Evolutionary conservation across 495 filamentous ascomycete species (phyloP).

Genomic region (Xylona heveae): DNA sequence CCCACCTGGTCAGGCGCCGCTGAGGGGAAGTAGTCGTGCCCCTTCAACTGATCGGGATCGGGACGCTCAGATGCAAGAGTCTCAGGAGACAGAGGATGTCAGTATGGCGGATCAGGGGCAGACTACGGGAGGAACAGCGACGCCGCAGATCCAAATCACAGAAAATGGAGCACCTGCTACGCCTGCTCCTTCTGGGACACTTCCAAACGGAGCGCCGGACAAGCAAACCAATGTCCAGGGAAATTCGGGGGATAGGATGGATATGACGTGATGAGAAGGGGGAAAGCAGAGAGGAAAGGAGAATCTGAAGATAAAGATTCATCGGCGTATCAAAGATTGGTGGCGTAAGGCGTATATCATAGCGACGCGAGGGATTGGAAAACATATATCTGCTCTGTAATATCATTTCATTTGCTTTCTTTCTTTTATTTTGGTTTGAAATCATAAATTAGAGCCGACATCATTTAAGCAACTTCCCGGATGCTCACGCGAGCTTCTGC

Average conservation of each 20-base stretch:
- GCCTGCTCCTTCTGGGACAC: not conserved
- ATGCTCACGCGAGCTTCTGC: conserved; percentile 12
- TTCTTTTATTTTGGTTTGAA: no score
- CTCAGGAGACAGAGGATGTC: conserved; percentile 2
- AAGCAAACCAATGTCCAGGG: not conserved
- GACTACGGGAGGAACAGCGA: conserved; percentile 1
- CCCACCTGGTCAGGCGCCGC: no score
- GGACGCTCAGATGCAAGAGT: no score
- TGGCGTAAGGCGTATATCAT: no score
- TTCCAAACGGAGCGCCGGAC: not conserved
- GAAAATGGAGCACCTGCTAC: not conserved
- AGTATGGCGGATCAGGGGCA: conserved; percentile 5
- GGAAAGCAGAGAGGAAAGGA: no score
- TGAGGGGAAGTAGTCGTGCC: no score
- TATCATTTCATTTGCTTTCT: no score
- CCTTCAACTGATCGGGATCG: no score
- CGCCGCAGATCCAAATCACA: not conserved
- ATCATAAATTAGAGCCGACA: not conserved
- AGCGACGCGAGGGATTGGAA: no score
- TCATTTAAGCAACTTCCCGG: conserved; percentile 10
- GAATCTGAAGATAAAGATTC: no score
- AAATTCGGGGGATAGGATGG: not conserved
- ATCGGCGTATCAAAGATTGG: no score
- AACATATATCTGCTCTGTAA: no score
- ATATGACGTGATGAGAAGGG: conserved; percentile 2